Percentiles rank a stretch among this genome's conserved stretches.
phyloP scores from a whole-genome alignment of 225 moss, liverwort and hornwort genomes.

The Anthoceros angustus region DNA sequence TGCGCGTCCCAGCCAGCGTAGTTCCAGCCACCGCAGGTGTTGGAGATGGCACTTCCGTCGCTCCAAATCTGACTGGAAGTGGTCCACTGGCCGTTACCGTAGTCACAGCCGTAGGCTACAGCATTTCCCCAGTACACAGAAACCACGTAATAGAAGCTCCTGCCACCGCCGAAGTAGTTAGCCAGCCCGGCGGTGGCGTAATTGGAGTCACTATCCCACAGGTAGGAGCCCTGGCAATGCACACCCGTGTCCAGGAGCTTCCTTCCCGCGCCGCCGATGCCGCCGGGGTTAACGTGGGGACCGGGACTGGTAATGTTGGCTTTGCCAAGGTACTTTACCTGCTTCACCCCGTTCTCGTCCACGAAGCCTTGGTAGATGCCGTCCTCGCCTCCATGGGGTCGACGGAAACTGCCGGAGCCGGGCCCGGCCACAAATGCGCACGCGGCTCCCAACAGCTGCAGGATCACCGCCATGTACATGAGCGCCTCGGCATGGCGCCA shows the following conservation, averaged over 20 bases:
- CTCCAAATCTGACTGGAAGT: not conserved
- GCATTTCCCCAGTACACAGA: not conserved
- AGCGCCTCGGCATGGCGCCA: too few species aligned
- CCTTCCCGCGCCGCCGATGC: not conserved
- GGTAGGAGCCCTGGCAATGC: too few species aligned
- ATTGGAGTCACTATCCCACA: too few species aligned
- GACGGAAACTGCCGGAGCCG: not conserved
- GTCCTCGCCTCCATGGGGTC: not conserved
- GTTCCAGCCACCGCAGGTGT: not conserved
- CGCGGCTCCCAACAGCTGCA: not conserved
- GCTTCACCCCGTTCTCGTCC: not conserved
- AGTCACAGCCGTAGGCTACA: not conserved
- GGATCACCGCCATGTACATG: not conserved
- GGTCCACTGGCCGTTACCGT: not conserved
- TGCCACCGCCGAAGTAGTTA: constrained; percentile 1
- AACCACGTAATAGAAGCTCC: not conserved
- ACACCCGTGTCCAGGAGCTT: too few species aligned
- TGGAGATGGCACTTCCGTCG: too few species aligned
- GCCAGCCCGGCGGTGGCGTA: not conserved
- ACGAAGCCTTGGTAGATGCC: not conserved
- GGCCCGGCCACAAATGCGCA: too few species aligned
- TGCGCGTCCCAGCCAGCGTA: not conserved
- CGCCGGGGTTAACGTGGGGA: not conserved
- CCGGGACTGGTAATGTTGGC: not conserved
- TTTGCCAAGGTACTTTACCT: not conserved